Conservation (phyloP, 805 yeast genomes). For the Saccharomycopsis olivae region DNA sequence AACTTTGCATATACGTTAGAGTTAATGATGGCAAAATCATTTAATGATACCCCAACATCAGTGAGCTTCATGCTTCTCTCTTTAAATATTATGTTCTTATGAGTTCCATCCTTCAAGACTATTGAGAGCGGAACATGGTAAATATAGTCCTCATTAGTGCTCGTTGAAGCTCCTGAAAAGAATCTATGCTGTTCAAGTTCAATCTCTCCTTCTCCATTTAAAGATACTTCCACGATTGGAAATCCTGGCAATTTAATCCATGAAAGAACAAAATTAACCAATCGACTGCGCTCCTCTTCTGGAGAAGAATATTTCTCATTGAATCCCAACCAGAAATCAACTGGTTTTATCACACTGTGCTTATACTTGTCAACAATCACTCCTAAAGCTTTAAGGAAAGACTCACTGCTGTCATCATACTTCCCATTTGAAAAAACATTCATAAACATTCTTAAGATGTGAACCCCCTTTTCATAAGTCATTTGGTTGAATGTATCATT, state of each 20-base stretch:
- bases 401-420: slow-evolving; percentile 23
- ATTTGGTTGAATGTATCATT: slow-evolving; percentile 38
- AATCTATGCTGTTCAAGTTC: slow-evolving; percentile 31
- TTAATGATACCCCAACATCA: slow-evolving; percentile 21
- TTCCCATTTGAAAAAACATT: slow-evolving; percentile 26
- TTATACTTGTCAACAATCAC: slow-evolving; percentile 28
- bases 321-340: slow-evolving; percentile 38
- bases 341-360: slow-evolving; percentile 34
- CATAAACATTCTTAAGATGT: slow-evolving; percentile 42
- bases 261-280: slow-evolving; percentile 42
- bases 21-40: slow-evolving; percentile 29
- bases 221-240: slow-evolving; percentile 37
- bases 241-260: slow-evolving; percentile 54
- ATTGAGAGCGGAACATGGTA: slow-evolving; percentile 51
- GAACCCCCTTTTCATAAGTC: slow-evolving; percentile 52
- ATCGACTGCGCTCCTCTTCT: slow-evolving; percentile 25
- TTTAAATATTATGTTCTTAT: slow-evolving; percentile 29
- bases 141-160: slow-evolving; percentile 41
- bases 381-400: slow-evolving; percentile 29
- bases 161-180: slow-evolving; percentile 15
- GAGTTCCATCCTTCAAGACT: slow-evolving; percentile 27
- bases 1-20: slow-evolving; percentile 40
- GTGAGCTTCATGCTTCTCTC: slow-evolving; percentile 30
- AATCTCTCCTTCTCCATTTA: slow-evolving; percentile 23
- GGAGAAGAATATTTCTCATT: slow-evolving; percentile 23